A percentile compares a stretch with the other conserved stretches of the same genome.
phyloP scores from a whole-genome alignment of 2,329 filamentous ascomycete genomes.

The Xylariaceae sp. region DNA sequence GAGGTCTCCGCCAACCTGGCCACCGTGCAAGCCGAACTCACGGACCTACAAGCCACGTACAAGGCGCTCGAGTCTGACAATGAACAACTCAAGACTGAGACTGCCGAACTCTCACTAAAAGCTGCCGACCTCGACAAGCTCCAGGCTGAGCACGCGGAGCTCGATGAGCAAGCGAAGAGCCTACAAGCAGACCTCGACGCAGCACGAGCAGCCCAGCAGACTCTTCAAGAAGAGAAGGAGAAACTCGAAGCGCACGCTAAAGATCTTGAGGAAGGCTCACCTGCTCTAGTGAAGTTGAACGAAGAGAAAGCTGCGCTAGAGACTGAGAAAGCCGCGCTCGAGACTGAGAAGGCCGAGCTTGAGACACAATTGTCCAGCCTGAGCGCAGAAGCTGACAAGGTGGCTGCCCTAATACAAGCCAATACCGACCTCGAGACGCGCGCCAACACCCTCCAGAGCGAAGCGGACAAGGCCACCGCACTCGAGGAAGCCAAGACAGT shows the following conservation, averaged over 20 bases:
- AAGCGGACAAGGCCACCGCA: constrained; percentile 32
- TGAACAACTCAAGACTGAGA: constrained; percentile 33
- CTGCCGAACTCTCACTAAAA: constrained; percentile 35
- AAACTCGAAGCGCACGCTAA: constrained; percentile 33
- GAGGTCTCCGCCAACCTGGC: constrained; percentile 33
- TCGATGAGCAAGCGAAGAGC: constrained; percentile 35
- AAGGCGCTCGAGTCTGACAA: constrained; percentile 36
- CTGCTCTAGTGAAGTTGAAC: constrained; percentile 30
- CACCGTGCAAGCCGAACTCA: constrained; percentile 33
- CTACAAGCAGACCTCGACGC: constrained; percentile 39
- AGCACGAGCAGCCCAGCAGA: constrained; percentile 32
- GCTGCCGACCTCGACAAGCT: constrained; percentile 38
- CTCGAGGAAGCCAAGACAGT: constrained; percentile 31
- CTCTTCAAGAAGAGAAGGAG: constrained; percentile 34
- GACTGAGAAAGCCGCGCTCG: too few relatives aligned
- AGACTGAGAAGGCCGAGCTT: constrained; percentile 34
- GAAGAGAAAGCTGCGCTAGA: constrained; percentile 38
- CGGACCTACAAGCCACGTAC: constrained; percentile 31
- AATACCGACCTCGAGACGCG: constrained; percentile 35
- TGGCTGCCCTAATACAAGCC: constrained; percentile 25
- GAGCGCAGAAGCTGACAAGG: constrained; percentile 27
- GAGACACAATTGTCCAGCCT: constrained; percentile 26
- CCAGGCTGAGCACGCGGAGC: constrained; percentile 34
- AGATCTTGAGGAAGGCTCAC: constrained; percentile 35
- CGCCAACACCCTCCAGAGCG: constrained; percentile 29